Evolutionary conservation across 768 basidiomycete species (phyloP).

Genomic region (Lactarius evosmus): DNA sequence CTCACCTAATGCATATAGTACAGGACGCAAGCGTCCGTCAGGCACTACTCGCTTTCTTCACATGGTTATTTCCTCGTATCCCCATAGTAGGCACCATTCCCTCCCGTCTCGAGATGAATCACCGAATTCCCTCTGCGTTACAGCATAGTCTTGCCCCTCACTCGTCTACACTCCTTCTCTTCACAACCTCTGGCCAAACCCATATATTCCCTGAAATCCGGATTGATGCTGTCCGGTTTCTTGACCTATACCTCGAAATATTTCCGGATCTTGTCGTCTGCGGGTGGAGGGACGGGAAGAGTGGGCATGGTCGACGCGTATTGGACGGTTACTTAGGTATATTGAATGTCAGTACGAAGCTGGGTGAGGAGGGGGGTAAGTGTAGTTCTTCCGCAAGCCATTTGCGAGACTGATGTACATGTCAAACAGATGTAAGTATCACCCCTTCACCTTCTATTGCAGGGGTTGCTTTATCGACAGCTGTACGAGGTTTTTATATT

Average conservation of each 20-base stretch:
- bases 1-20: background rate
- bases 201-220: slow-evolving; percentile 95
- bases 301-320: slow-evolving; percentile 57
- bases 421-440: slow-evolving; percentile 33
- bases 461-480: slow-evolving; percentile 60
- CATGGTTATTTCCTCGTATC: slow-evolving; percentile 68
- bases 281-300: slow-evolving; percentile 59
- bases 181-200: slow-evolving; percentile 85
- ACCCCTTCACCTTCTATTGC: slow-evolving; percentile 55
- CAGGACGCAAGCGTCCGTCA: slow-evolving; percentile 83
- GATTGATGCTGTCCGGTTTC: slow-evolving; percentile 79
- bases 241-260: slow-evolving; percentile 68
- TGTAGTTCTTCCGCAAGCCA: background rate
- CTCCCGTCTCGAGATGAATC: background rate
- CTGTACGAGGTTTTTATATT: slow-evolving; percentile 43
- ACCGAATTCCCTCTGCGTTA: slow-evolving; percentile 7
- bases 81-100: slow-evolving; percentile 44
- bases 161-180: slow-evolving; percentile 71
- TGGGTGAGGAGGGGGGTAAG: slow-evolving; percentile 54
- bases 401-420: slow-evolving; percentile 26
- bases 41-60: slow-evolving; percentile 59
- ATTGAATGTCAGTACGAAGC: slow-evolving; percentile 63
- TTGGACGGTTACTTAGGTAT: slow-evolving; percentile 81
- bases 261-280: slow-evolving; percentile 64
- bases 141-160: slow-evolving; percentile 76